Evolutionary conservation across 2,329 filamentous ascomycete genomes (phyloP).

Genomic region (Exophiala aquamarina): DNA sequence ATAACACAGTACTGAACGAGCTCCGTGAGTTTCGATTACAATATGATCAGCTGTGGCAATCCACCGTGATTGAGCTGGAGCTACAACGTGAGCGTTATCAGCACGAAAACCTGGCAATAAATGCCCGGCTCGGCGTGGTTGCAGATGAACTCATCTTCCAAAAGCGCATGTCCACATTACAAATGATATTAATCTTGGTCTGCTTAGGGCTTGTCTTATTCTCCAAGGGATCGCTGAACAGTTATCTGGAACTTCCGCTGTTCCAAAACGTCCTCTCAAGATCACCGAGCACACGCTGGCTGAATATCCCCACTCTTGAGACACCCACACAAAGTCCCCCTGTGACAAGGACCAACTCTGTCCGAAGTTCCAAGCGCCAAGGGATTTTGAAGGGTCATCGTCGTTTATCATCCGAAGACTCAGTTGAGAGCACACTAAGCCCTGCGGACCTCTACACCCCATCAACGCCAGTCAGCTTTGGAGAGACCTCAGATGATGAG

Average conservation of each 20-base stretch:
- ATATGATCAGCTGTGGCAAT: constrained; percentile 97
- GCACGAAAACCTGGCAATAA: constrained; percentile 79
- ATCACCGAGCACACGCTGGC: constrained; percentile 38
- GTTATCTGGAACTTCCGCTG: constrained; percentile 47
- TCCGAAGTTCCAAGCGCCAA: constrained; percentile 9
- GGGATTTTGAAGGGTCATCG: constrained; percentile 27
- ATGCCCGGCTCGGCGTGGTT: constrained; percentile 75
- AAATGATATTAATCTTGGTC: constrained; percentile 81
- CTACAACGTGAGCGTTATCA: constrained; percentile 82
- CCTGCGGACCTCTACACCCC: constrained; percentile 23
- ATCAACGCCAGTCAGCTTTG: constrained; percentile 26
- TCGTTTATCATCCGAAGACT: constrained; percentile 24
- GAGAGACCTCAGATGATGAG: constrained; percentile 20
- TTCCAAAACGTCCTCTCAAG: constrained; percentile 48
- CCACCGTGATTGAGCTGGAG: constrained; percentile 87
- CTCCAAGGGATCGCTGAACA: constrained; percentile 43
- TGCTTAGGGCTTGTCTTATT: constrained; percentile 89
- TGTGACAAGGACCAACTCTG: constrained; percentile 17
- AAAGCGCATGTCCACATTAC: constrained; percentile 91
- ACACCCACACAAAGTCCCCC: constrained; percentile 18
- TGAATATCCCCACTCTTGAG: constrained; percentile 18
- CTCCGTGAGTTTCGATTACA: constrained; percentile 74
- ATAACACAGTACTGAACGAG: constrained; percentile 80
- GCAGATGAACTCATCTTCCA: constrained; percentile 85
- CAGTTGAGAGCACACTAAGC: constrained; percentile 16